These are phyloP conservation scores for Solanum hybrid DNA, from an alignment of 305 asterid species.

Conservation along the genomic window DNA sequence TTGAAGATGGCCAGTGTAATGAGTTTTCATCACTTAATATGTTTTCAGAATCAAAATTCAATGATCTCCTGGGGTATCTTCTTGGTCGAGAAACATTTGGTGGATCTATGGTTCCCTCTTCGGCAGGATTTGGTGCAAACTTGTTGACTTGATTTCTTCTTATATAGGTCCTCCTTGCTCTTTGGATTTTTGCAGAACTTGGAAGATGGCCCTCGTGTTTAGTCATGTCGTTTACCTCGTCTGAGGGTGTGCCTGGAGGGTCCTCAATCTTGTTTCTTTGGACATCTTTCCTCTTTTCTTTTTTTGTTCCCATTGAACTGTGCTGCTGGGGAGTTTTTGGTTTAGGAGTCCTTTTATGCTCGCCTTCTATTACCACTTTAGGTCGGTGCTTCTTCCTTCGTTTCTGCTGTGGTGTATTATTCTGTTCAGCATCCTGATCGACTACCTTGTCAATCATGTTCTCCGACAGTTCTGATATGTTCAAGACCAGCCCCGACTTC, in stretches of 20 bases:
- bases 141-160: conserved; percentile 23
- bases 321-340: conserved; percentile 32
- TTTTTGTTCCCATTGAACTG: conserved; percentile 23
- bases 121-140: conserved; percentile 25
- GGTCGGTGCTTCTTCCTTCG: conserved; percentile 84
- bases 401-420: conserved; percentile 61
- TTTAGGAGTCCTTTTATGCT: conserved; percentile 40
- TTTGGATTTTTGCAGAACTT: conserved; percentile 19
- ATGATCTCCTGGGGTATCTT: conserved; percentile 54
- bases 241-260: conserved; percentile 18
- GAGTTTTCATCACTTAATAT: conserved; percentile 36
- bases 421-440: conserved; percentile 36
- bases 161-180: conserved; percentile 25
- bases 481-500: conserved; percentile 22
- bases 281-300: conserved; percentile 46
- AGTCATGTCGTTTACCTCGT: conserved; percentile 21
- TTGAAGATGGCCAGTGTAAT: conserved; percentile 20
- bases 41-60: conserved; percentile 44
- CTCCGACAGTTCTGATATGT: conserved; percentile 40
- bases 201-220: conserved; percentile 19
- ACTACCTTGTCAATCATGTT: conserved; percentile 69
- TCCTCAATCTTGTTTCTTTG: conserved; percentile 28
- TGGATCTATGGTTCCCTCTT: conserved; percentile 24
- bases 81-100: conserved; percentile 22
- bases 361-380: conserved; percentile 65